phyloP scores from a whole-genome alignment of 352 stramenopile species.

The Globisporangium paddicum region DNA sequence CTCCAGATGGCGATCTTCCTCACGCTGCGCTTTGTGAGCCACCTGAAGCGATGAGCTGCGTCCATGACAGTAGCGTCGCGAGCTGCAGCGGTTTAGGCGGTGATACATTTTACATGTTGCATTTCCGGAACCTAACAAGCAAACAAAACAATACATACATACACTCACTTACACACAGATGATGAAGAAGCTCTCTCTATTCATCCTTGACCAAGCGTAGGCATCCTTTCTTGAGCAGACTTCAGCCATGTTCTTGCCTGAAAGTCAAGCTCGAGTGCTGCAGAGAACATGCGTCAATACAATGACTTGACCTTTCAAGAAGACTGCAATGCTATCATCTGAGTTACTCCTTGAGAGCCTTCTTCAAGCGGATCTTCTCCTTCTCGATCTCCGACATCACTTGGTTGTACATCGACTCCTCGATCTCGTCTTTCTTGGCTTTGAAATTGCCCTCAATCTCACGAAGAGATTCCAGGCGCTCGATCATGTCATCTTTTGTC shows the following conservation, averaged over 20 bases:
- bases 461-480: constrained; percentile 55
- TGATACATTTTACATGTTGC: neutral
- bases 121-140: neutral
- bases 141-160: neutral
- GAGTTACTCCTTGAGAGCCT: constrained; percentile 36
- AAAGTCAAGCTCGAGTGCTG: neutral
- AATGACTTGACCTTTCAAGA: neutral
- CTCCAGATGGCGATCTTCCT: constrained; percentile 37
- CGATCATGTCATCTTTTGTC: constrained; percentile 51
- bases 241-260: neutral
- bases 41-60: constrained; percentile 33
- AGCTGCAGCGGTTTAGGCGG: neutral
- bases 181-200: neutral
- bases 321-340: neutral
- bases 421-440: constrained; percentile 50
- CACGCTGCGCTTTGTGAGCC: constrained; percentile 44
- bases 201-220: neutral
- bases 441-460: constrained; percentile 59
- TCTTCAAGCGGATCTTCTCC: constrained; percentile 64
- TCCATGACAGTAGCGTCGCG: neutral
- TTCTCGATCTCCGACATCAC: constrained; percentile 64
- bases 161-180: neutral
- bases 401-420: constrained; percentile 55
- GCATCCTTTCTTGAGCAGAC: neutral
- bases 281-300: neutral